These are phyloP conservation scores for Wickerhamiella nectarea DNA, from an alignment of 805 yeast species.

Conservation along the genomic window DNA sequence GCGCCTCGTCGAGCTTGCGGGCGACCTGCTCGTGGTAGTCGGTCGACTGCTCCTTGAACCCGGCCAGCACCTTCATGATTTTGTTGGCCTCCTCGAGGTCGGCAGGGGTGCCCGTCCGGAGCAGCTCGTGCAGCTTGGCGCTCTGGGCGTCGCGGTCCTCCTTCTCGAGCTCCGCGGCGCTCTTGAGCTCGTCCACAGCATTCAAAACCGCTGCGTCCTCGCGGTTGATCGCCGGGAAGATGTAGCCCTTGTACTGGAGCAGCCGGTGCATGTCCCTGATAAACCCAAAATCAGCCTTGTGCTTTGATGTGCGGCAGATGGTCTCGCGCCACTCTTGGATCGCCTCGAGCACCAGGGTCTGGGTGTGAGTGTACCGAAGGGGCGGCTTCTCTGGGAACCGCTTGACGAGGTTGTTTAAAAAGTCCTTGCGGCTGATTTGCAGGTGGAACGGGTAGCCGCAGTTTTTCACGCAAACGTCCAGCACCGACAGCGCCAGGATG, in stretches of 20 bases:
- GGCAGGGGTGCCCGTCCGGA: constrained; percentile 88
- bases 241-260: constrained; percentile 77
- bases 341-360: constrained; percentile 71
- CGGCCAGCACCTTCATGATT: constrained; percentile 96
- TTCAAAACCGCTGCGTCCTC: constrained; percentile 89
- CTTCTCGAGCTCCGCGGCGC: constrained; percentile 77
- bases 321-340: constrained; percentile 97
- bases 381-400: constrained; percentile 94
- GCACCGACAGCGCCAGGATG: constrained; percentile 56
- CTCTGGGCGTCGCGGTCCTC: constrained; percentile 89
- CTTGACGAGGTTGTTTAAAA: constrained; percentile 82
- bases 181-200: constrained; percentile 74
- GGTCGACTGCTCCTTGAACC: constrained; percentile 69
- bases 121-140: constrained; percentile 89
- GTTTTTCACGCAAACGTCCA: constrained; percentile 88
- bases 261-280: constrained; percentile 93
- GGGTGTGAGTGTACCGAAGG: constrained; percentile 65
- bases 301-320: constrained; percentile 74
- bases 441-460: constrained; percentile 96
- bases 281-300: constrained; percentile 82
- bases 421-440: constrained; percentile 89
- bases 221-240: constrained; percentile 78
- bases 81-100: constrained; percentile 94
- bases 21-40: constrained; percentile 67
- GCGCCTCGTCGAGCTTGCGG: constrained; percentile 71